These are phyloP conservation scores for Malus sieversii DNA, from an alignment of 306 rosid species.

Conservation along the genomic window DNA sequence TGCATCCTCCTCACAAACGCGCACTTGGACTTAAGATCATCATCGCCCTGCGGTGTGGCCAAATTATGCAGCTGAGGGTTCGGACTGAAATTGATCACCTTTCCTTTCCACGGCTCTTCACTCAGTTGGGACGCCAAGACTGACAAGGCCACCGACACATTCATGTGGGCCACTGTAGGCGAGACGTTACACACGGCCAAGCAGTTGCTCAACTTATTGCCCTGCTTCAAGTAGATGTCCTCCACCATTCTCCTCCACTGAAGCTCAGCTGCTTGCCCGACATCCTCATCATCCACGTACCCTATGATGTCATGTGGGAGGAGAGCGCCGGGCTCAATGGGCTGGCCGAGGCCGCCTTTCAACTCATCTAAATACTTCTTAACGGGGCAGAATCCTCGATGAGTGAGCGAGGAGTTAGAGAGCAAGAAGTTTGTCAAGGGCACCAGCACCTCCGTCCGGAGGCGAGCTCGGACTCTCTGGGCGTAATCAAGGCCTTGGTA, in stretches of 20 bases:
- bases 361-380: constrained; percentile 45
- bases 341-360: constrained; percentile 23
- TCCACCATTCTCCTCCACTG: constrained; percentile 53
- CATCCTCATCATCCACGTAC: constrained; percentile 12
- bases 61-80: no score
- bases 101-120: no score
- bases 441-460: constrained; percentile 52
- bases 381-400: constrained; percentile 44
- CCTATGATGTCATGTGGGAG: constrained; percentile 45
- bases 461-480: constrained; percentile 53
- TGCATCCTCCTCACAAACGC: no score
- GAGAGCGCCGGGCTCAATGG: constrained; percentile 48
- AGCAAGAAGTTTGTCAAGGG: constrained; percentile 51
- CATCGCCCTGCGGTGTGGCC: no score
- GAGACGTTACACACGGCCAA: constrained; percentile 24
- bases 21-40: no score
- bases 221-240: constrained; percentile 22
- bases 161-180: no score
- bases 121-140: no score
- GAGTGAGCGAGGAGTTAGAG: constrained; percentile 7
- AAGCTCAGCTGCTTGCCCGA: not conserved
- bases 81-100: no score
- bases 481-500: constrained; percentile 53
- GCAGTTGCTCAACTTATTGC: constrained; percentile 32
- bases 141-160: no score